A percentile compares a stretch with the other conserved stretches of the same genome.
Conservation (phyloP, 176 grass and related monocot genomes). For the Ananas comosus region DNA sequence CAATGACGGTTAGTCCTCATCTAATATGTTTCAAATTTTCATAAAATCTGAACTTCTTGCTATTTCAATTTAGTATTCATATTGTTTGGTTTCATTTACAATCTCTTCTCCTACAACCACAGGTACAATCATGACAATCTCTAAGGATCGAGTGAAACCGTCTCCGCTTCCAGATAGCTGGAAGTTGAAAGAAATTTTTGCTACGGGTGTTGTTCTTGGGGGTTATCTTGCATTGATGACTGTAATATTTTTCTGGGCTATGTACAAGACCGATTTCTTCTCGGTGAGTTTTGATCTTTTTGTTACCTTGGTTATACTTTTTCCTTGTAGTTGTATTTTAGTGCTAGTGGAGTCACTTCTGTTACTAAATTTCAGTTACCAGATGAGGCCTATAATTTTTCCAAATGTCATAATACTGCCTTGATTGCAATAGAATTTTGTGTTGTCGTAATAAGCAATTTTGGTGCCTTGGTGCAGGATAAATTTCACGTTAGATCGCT, state of each 20-base stretch:
- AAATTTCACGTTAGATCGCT: slow-evolving; percentile 72
- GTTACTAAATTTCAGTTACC: neutral
- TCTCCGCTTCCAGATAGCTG: slow-evolving; percentile 92
- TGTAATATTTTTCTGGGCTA: slow-evolving; percentile 93
- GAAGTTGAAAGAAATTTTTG: slow-evolving; percentile 97
- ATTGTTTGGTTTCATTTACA: neutral
- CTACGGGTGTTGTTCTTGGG: slow-evolving; percentile 76
- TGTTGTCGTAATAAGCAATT: neutral
- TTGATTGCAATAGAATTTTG: neutral
- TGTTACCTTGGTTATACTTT: slow-evolving; percentile 2
- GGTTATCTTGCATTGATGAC: slow-evolving; percentile 90
- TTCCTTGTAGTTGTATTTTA: slow-evolving; percentile 14
- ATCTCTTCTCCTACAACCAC: slow-evolving; percentile 6
- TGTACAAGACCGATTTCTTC: slow-evolving; percentile 81
- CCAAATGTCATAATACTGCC: neutral
- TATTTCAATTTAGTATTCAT: neutral
- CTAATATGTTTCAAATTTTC: neutral
- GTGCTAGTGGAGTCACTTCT: neutral
- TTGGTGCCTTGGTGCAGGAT: slow-evolving; percentile 35
- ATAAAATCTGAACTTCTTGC: neutral
- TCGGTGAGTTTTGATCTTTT: slow-evolving; percentile 31
- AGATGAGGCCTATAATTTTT: neutral
- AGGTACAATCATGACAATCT: slow-evolving; percentile 99
- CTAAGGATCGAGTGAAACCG: slow-evolving; percentile 90
- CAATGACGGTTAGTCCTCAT: slow-evolving; percentile 59